These are phyloP conservation scores for Austroboletus eburneus DNA, from an alignment of 768 basidiomycete genomes.

Conservation along the genomic window DNA sequence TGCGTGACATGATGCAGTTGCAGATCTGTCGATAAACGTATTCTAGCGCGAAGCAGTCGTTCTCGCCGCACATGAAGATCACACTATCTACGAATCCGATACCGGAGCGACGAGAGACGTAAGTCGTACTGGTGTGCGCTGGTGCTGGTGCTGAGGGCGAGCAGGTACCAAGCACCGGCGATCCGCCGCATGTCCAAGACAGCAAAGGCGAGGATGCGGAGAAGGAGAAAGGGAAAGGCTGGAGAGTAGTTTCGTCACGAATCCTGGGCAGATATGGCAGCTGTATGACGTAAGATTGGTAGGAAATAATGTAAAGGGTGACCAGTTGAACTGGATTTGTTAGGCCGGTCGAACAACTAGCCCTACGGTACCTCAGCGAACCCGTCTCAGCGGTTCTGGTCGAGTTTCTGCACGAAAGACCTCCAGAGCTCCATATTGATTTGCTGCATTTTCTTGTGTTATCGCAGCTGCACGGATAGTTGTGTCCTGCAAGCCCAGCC, in stretches of 20 bases:
- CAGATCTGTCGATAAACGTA: not conserved
- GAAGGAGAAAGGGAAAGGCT: constrained; percentile 31
- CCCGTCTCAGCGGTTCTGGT: constrained; percentile 9
- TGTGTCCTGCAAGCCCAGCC: constrained; percentile 16
- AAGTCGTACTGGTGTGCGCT: constrained; percentile 16
- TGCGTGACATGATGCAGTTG: constrained; percentile 30
- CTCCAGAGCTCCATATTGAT: constrained; percentile 9
- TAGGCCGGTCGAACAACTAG: not conserved
- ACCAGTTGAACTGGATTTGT: constrained; percentile 7
- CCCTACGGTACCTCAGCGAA: constrained; percentile 7
- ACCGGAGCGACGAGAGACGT: constrained; percentile 34
- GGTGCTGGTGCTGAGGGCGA: constrained; percentile 6
- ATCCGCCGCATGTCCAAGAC: constrained; percentile 53
- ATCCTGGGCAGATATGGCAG: constrained; percentile 4
- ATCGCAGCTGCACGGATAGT: constrained; percentile 18
- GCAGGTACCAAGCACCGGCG: constrained; percentile 57
- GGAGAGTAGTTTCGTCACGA: constrained; percentile 13
- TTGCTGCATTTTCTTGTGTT: constrained; percentile 20
- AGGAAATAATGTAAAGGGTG: constrained; percentile 11
- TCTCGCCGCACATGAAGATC: constrained; percentile 66
- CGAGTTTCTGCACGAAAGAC: constrained; percentile 8
- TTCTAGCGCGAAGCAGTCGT: constrained; percentile 48
- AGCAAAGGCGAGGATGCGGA: constrained; percentile 53
- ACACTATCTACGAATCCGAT: constrained; percentile 52
- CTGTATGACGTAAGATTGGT: constrained; percentile 22